Conservation (phyloP, 495 filamentous ascomycete genomes). For the Podospora sp. region DNA sequence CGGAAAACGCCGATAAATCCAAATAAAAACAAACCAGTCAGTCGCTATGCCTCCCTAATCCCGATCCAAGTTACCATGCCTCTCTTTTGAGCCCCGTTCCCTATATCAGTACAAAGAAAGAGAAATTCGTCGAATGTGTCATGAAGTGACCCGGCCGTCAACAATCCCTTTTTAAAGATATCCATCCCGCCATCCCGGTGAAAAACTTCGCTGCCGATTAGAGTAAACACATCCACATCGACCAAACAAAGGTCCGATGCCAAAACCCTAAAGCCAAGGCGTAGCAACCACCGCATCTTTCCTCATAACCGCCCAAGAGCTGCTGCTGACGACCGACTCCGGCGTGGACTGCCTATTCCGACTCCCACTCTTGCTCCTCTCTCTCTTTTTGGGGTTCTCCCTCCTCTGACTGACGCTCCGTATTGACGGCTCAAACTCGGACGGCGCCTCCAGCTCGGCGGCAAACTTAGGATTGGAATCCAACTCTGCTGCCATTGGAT, state of each 20-base stretch:
- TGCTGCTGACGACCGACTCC: neutral
- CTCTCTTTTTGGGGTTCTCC: neutral
- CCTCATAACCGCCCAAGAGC: slow-evolving; percentile 5
- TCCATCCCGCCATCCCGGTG: neutral
- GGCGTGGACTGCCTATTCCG: neutral
- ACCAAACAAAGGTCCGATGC: too few species aligned
- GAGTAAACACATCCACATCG: too few species aligned
- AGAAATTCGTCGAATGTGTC: neutral
- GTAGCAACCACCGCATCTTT: slow-evolving; percentile 7
- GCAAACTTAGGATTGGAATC: neutral
- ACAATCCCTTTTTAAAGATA: neutral
- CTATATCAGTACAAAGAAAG: neutral
- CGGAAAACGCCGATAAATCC: neutral
- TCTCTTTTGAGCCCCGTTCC: neutral
- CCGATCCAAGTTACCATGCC: neutral
- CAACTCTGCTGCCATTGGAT: neutral
- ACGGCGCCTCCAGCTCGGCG: neutral
- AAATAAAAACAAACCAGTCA: neutral
- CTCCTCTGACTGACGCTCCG: neutral
- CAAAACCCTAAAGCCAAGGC: slow-evolving; percentile 1
- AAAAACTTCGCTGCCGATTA: too few species aligned
- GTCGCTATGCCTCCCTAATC: neutral
- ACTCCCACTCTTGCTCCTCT: neutral
- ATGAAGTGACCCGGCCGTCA: neutral
- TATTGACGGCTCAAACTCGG: neutral